These are phyloP conservation scores for Fusarium hainanense DNA, from an alignment of 2,329 filamentous ascomycete genomes.

Conservation along the genomic window DNA sequence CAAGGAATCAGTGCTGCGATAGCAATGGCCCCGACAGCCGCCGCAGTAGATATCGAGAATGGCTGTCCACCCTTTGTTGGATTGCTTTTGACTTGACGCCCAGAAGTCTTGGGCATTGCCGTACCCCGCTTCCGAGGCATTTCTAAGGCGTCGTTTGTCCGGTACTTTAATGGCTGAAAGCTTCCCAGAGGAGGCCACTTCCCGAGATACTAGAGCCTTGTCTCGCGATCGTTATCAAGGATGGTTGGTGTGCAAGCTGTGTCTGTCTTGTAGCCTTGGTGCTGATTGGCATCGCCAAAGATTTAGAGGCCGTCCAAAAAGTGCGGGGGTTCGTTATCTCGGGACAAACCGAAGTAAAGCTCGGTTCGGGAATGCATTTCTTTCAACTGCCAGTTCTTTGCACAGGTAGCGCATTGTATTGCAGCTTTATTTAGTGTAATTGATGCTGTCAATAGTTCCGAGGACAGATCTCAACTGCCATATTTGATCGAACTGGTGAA, in stretches of 20 bases:
- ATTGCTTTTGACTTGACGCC: not conserved
- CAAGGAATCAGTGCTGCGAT: conserved; percentile 2
- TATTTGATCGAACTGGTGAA: not conserved
- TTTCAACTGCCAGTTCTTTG: no score
- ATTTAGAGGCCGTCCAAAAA: not conserved
- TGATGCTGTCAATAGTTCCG: fast-evolving
- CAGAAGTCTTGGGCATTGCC: not conserved
- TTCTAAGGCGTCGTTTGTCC: not conserved
- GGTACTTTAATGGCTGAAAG: not conserved
- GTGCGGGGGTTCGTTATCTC: not conserved
- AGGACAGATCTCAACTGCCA: not conserved
- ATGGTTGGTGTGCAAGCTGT: no score
- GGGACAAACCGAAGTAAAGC: not conserved
- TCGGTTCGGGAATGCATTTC: not conserved
- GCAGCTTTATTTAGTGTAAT: fast-evolving
- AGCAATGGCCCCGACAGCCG: conserved; percentile 8
- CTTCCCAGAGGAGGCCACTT: no score
- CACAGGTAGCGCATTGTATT: not conserved
- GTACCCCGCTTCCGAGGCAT: conserved; percentile 28
- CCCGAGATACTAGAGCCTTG: no score
- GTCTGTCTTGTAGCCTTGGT: not conserved
- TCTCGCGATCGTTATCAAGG: not conserved
- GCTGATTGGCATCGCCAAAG: not conserved
- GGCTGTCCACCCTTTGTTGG: no score
- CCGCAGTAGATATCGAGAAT: not conserved